Conservation (phyloP, 2,329 filamentous ascomycete species). For the Trichoderma breve region DNA sequence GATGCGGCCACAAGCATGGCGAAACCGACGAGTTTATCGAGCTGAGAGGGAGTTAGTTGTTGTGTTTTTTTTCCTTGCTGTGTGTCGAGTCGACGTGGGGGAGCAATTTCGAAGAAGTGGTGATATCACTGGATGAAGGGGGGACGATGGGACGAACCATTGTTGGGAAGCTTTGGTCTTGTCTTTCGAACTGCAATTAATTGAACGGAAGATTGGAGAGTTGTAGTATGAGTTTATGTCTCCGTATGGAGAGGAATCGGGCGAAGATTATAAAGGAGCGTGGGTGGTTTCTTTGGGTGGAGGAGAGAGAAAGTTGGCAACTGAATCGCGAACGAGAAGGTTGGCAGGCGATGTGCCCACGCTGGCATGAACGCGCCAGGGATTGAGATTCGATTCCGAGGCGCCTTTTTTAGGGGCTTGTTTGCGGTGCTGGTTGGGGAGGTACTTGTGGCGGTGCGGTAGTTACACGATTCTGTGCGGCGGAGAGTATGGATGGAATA, state of each 20-base stretch:
- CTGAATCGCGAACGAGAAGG: conserved; percentile 1
- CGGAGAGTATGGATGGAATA: background rate
- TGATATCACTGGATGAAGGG: background rate
- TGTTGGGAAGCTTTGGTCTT: conserved; percentile 24
- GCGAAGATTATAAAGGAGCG: conserved; percentile 15
- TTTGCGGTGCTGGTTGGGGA: background rate
- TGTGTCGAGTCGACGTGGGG: background rate
- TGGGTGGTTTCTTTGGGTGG: background rate
- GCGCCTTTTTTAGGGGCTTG: background rate
- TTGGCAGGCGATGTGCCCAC: conserved; percentile 15
- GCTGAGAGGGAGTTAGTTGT: conserved; percentile 49
- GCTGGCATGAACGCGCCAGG: conserved; percentile 21
- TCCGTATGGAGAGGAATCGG: background rate
- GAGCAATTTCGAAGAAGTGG: background rate
- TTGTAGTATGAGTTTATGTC: background rate
- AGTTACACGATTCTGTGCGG: background rate
- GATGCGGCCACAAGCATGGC: conserved; percentile 66
- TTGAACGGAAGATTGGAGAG: background rate
- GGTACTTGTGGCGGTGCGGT: background rate
- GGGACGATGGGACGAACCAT: conserved; percentile 29
- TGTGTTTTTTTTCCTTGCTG: background rate
- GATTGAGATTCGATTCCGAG: background rate
- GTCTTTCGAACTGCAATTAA: background rate
- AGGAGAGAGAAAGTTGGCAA: background rate
- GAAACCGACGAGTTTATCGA: conserved; percentile 77